Conservation (phyloP, 2,329 filamentous ascomycete species). For the Colletotrichum gloeosporioides region DNA sequence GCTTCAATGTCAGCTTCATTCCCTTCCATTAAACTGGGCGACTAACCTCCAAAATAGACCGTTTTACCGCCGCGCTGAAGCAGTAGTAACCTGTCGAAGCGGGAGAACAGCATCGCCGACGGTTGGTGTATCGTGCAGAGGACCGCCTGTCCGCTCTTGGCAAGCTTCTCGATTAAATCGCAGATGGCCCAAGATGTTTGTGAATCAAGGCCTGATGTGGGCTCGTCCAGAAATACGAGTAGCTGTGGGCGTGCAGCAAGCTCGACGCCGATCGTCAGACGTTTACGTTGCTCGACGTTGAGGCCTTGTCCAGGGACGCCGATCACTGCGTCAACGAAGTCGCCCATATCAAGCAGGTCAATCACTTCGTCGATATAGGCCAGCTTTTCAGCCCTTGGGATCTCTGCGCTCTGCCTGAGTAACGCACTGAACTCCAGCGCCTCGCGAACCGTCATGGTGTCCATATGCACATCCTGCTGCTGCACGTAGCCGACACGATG, state of each 20-base stretch:
- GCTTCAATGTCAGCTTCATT: neutral
- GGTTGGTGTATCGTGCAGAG: slow-evolving; percentile 55
- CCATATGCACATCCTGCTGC: slow-evolving; percentile 74
- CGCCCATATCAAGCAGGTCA: slow-evolving; percentile 47
- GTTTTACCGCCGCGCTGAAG: slow-evolving; percentile 62
- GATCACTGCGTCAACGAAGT: slow-evolving; percentile 74
- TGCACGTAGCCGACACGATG: slow-evolving; percentile 76
- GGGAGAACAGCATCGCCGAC: slow-evolving; percentile 47
- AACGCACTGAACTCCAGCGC: slow-evolving; percentile 71
- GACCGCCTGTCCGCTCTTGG: slow-evolving; percentile 48
- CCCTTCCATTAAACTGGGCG: no score
- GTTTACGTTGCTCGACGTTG: slow-evolving; percentile 52
- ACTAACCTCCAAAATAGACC: slow-evolving; percentile 57
- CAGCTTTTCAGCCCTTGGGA: slow-evolving; percentile 39
- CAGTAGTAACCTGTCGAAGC: slow-evolving; percentile 60
- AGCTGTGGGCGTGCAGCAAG: slow-evolving; percentile 75
- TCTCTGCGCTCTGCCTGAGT: slow-evolving; percentile 68
- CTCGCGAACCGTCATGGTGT: slow-evolving; percentile 73
- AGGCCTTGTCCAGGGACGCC: slow-evolving; percentile 67
- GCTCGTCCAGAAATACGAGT: slow-evolving; percentile 78
- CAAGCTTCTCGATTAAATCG: slow-evolving; percentile 71
- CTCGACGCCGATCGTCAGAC: slow-evolving; percentile 79
- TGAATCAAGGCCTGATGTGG: slow-evolving; percentile 76
- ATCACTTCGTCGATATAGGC: slow-evolving; percentile 34
- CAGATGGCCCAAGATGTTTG: slow-evolving; percentile 80